phyloP scores from a whole-genome alignment of 225 moss, liverwort and hornwort species.

The Antitrichia curtipendula region DNA sequence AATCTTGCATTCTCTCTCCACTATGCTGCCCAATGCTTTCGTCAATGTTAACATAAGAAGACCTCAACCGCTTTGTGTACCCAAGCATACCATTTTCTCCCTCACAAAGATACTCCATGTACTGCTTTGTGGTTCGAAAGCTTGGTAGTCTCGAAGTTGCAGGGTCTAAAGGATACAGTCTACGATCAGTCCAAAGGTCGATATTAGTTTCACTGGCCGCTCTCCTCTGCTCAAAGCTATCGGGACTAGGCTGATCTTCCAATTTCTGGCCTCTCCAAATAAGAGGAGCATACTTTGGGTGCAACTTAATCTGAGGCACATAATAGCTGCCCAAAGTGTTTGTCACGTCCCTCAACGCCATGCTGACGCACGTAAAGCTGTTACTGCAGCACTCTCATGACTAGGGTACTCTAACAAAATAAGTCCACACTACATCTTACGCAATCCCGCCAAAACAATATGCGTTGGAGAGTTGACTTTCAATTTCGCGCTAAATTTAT shows the following conservation, averaged over 20 bases:
- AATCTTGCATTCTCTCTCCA: background rate
- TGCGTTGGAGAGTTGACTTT: background rate
- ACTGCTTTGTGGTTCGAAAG: background rate
- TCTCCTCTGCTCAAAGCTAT: background rate
- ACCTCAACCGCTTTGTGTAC: background rate
- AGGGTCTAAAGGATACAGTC: background rate
- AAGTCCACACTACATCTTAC: background rate
- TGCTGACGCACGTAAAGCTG: background rate
- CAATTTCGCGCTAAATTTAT: background rate
- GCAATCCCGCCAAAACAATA: background rate
- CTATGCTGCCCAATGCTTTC: background rate
- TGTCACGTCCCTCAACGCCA: background rate
- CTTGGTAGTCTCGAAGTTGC: background rate
- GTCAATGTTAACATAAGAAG: background rate
- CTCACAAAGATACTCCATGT: background rate
- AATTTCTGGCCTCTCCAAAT: background rate
- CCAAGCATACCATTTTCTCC: background rate
- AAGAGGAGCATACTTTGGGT: background rate
- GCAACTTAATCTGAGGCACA: background rate
- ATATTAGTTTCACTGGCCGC: background rate
- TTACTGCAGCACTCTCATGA: background rate
- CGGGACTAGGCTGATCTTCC: background rate
- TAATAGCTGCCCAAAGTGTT: background rate
- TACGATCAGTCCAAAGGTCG: background rate
- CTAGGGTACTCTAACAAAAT: too few species aligned